Evolutionary conservation across 73 alveolate genomes (phyloP), one percentile per base, ranked within the genome.

Genomic region (Symbiodinium natans): DNA sequence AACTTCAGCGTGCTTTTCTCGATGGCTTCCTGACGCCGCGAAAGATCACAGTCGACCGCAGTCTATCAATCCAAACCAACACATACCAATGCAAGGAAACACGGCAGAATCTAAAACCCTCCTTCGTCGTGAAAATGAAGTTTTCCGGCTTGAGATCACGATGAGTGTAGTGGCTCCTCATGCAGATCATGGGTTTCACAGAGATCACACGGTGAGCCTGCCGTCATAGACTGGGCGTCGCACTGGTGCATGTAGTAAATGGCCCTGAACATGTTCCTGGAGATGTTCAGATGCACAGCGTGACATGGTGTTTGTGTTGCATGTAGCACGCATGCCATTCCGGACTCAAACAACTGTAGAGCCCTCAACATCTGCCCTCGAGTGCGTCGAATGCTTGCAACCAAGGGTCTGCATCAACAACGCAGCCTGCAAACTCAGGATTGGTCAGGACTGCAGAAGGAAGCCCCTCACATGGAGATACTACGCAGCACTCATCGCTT

Each of bases 161-260:
- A 95, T 99, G 99, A 15, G 98, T 99, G 99, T 93, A 94, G 84
- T 89, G 87, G 73, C 88, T 52, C 99, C 89, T 97, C 40, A 38
- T 1, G 92, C 43, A 29, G 71, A 15, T 4, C 71, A 23, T 23
- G 1, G 71, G 71, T 29, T 29, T 31, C 38, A 34, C 43, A 21
- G 13, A 11, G 33, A 73, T 31, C 83, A 33, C 19, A 19, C 83
- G 13, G 83, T 33, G 23, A 36, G 41, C 2, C 27, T 29, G 39
- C 41, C 17, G 83, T 29, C 23, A 1, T 36, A 8, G 83, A 13
- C 83, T 73, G 33, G 39, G 83, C 27, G 23, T 31, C 23, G 83
- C 83, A 5, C 93, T 77, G 94, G 94, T 83, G 93, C 93, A 93
- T 83, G 99, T 82, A 83, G 89, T 54, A 83, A 90, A 77, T 83